Conservation (phyloP, 2,329 filamentous ascomycete species). For the Cytospora piceae region DNA sequence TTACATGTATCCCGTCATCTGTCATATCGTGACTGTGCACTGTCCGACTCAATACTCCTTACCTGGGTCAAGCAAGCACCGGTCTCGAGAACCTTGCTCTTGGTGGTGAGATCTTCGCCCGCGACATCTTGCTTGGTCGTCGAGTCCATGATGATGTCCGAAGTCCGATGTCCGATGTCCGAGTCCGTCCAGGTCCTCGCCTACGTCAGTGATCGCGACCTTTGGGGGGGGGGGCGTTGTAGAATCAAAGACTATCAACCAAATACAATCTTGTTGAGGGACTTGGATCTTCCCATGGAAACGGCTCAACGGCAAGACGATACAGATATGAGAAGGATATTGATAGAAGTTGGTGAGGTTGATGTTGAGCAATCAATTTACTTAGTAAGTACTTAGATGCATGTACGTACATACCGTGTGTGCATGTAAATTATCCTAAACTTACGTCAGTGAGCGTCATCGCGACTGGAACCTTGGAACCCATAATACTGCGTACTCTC, state of each 20-base stretch:
- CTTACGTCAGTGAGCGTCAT: slow-evolving; percentile 28
- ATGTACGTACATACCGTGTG: not conserved
- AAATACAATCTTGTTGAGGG: not conserved
- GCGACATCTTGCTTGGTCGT: slow-evolving; percentile 29
- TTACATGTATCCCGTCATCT: not conserved
- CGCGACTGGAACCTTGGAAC: not conserved
- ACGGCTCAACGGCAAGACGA: not conserved
- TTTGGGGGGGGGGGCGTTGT: no score
- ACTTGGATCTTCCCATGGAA: no score
- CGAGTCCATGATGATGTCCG: slow-evolving; percentile 4
- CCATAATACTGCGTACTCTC: not conserved
- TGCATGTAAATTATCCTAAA: not conserved
- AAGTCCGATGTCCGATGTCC: slow-evolving; percentile 29
- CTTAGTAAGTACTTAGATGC: not conserved
- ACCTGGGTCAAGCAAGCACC: slow-evolving; percentile 64
- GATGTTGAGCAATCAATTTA: no score
- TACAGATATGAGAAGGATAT: not conserved
- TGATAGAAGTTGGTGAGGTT: no score
- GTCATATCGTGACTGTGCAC: not conserved
- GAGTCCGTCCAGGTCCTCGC: not conserved
- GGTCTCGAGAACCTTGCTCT: slow-evolving; percentile 63
- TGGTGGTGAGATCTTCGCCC: slow-evolving; percentile 55
- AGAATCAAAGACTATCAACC: not conserved
- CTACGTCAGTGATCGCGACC: no score
- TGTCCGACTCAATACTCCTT: slow-evolving; percentile 13